A percentile compares a stretch with the other conserved stretches of the same genome.
Conservation (phyloP, 306 rosid species). For the Quercus aquifolioides region DNA sequence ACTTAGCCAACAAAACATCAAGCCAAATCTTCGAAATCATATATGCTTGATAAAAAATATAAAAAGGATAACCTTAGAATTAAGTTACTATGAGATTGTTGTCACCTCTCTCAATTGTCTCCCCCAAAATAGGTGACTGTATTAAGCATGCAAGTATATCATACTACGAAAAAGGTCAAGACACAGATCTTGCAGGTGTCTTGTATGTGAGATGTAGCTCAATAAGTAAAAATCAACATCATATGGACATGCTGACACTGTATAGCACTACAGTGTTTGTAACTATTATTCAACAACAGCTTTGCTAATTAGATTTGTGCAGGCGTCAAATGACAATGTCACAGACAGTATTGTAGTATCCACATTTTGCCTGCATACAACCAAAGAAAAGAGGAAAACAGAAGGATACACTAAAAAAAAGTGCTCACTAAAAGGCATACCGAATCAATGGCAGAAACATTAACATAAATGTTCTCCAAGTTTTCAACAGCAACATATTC, state of each 20-base stretch:
- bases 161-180: neutral
- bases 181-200: slow-evolving; percentile 9
- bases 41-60: neutral
- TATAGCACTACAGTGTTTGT: neutral
- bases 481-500: slow-evolving; percentile 98
- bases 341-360: neutral
- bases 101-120: slow-evolving; percentile 1
- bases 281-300: neutral
- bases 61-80: neutral
- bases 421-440: slow-evolving; percentile 36
- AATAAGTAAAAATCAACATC: neutral
- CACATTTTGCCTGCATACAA: neutral
- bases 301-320: neutral
- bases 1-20: neutral
- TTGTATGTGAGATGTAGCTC: neutral
- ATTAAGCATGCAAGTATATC: neutral
- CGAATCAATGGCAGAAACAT: slow-evolving; percentile 64
- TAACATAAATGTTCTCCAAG: slow-evolving; percentile 80
- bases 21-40: slow-evolving; percentile 18
- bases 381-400: neutral
- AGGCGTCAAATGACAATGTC: neutral
- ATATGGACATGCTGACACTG: neutral
- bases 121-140: slow-evolving; percentile 2
- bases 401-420: neutral
- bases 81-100: neutral